phyloP scores from a whole-genome alignment of 345 rosid genomes.

The Psidium friedrichsthalianum region DNA sequence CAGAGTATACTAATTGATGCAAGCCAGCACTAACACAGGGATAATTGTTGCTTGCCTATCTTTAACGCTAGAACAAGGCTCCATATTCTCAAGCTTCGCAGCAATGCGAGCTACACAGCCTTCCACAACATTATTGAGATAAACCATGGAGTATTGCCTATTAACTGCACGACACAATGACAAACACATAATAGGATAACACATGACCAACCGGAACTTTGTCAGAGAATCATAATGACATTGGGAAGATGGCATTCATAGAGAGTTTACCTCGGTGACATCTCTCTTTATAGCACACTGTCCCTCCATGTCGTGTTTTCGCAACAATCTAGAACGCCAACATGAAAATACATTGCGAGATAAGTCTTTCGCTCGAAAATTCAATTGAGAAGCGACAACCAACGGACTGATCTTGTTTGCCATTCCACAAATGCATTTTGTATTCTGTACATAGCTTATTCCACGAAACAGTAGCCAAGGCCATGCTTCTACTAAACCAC shows the following conservation, averaged over 20 bases:
- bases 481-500: background rate
- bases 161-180: slow-evolving; percentile 24
- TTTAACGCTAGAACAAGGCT: slow-evolving; percentile 70
- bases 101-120: slow-evolving; percentile 76
- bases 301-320: slow-evolving; percentile 13
- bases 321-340: background rate
- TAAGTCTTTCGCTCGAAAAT: background rate
- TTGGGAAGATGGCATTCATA: background rate
- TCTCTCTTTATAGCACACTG: slow-evolving; percentile 38
- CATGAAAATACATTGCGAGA: background rate
- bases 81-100: slow-evolving; percentile 76
- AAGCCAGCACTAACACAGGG: background rate
- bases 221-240: background rate
- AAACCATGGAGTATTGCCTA: slow-evolving; percentile 85
- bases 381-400: background rate
- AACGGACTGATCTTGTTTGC: background rate
- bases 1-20: background rate
- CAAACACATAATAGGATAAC: slow-evolving; percentile 2
- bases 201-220: background rate
- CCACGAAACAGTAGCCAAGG: background rate
- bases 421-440: background rate
- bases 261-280: slow-evolving; percentile 35
- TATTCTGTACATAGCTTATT: background rate
- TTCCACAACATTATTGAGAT: slow-evolving; percentile 56
- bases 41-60: slow-evolving; percentile 44